These are phyloP conservation scores for Verticillium zaregamsianum DNA, from an alignment of 2,329 filamentous ascomycete species.

Conservation along the genomic window DNA sequence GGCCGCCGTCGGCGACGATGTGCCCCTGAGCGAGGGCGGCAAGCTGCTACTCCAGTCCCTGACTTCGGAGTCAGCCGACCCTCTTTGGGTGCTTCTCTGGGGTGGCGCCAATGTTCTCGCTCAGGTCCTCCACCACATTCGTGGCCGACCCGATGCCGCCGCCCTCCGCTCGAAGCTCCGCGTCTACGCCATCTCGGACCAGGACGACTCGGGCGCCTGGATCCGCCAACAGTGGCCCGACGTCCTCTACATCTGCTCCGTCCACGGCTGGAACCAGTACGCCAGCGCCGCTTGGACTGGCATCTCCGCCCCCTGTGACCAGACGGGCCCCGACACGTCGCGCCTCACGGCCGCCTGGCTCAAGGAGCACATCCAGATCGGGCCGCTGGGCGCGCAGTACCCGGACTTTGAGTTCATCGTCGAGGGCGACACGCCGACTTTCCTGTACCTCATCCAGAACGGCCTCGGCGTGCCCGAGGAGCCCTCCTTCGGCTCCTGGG, in stretches of 20 bases:
- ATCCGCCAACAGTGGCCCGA: constrained; percentile 49
- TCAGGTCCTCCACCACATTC: constrained; percentile 37
- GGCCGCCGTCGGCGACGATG: constrained; percentile 23
- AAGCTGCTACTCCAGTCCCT: constrained; percentile 33
- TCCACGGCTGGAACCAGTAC: constrained; percentile 55
- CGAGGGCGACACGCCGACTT: constrained; percentile 49
- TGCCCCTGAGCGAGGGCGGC: constrained; percentile 31
- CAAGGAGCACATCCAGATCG: constrained; percentile 47
- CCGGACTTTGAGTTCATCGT: constrained; percentile 45
- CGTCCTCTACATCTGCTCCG: constrained; percentile 50
- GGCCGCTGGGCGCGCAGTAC: constrained; percentile 36
- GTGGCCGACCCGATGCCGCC: constrained; percentile 24
- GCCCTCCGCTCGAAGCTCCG: constrained; percentile 36
- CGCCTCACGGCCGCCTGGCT: constrained; percentile 48
- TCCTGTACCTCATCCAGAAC: constrained; percentile 45
- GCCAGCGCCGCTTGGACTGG: constrained; percentile 50
- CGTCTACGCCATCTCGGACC: constrained; percentile 55
- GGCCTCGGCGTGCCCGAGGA: constrained; percentile 40
- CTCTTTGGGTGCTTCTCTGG: constrained; percentile 50
- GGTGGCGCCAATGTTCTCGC: constrained; percentile 50
- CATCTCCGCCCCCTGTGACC: constrained; percentile 39
- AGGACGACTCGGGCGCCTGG: constrained; percentile 54
- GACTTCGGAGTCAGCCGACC: constrained; percentile 22
- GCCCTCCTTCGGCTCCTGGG: constrained; percentile 45
- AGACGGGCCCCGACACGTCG: constrained; percentile 39